Evolutionary conservation across 495 filamentous ascomycete genomes (phyloP).

Genomic region (Stereocaulon alpinum): DNA sequence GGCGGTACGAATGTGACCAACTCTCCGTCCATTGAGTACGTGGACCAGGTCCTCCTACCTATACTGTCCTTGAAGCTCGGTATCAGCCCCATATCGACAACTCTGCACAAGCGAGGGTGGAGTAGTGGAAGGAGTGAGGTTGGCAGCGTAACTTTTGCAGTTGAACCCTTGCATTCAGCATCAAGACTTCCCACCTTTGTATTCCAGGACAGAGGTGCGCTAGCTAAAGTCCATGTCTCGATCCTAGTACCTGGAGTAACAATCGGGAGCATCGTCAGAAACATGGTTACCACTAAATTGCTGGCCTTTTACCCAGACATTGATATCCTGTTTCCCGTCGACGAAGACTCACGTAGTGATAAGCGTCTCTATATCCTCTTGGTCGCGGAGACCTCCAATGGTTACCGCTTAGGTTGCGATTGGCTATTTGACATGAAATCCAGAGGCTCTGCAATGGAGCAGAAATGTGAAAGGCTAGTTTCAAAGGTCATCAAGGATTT

Average conservation of each 20-base stretch:
- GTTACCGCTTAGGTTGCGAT: conserved; percentile 57
- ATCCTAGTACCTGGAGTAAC: conserved; percentile 40
- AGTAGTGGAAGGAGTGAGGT: conserved; percentile 42
- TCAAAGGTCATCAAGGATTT: conserved; percentile 47
- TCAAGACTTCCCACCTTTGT: conserved; percentile 37
- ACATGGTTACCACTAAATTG: conserved; percentile 11
- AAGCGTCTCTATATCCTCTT: conserved; percentile 61
- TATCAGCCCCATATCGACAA: conserved; percentile 44
- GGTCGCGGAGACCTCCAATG: conserved; percentile 54
- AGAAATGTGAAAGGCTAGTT: conserved; percentile 26
- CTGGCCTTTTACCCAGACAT: conserved; percentile 31
- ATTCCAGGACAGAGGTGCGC: conserved; percentile 34
- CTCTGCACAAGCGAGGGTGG: conserved; percentile 58
- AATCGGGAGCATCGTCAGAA: conserved; percentile 6
- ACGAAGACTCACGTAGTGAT: conserved; percentile 49
- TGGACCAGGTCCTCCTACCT: conserved; percentile 64
- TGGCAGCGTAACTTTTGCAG: conserved; percentile 48
- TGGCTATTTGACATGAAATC: conserved; percentile 44
- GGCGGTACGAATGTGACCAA: conserved; percentile 71
- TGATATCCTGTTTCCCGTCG: conserved; percentile 37
- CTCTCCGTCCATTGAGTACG: conserved; percentile 67
- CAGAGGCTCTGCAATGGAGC: neutral
- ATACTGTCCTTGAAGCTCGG: conserved; percentile 50
- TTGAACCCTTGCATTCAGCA: conserved; percentile 41
- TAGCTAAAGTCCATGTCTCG: conserved; percentile 51